These are phyloP conservation scores for Cercospora zeae-maydis DNA, from an alignment of 2,329 filamentous ascomycete species.

Conservation along the genomic window DNA sequence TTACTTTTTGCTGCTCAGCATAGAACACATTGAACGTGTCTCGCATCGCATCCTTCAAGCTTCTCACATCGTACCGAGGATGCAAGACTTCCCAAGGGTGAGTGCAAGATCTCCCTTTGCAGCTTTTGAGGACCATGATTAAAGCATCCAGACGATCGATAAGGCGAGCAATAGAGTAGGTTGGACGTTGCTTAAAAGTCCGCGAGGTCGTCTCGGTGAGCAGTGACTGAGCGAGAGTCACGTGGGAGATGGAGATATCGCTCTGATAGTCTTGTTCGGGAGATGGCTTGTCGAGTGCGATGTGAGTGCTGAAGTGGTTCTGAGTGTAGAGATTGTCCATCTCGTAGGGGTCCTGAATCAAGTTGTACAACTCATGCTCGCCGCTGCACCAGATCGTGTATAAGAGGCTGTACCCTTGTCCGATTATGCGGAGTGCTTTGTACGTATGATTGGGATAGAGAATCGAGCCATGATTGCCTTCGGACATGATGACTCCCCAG, in stretches of 20 bases:
- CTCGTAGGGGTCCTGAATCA: constrained; percentile 27
- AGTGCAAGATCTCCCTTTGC: constrained; percentile 15
- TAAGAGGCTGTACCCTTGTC: constrained; percentile 54
- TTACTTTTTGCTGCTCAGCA: constrained; percentile 15
- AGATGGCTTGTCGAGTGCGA: not conserved
- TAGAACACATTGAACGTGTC: constrained; percentile 19
- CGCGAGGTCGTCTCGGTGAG: not conserved
- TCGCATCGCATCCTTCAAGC: constrained; percentile 14
- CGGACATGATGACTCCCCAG: constrained; percentile 39
- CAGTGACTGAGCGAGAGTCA: not conserved
- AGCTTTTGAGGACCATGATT: constrained; percentile 24
- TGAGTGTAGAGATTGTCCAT: constrained; percentile 22
- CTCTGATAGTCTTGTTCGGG: not conserved
- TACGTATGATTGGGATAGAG: constrained; percentile 34
- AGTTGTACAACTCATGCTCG: constrained; percentile 63
- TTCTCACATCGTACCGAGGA: constrained; percentile 10
- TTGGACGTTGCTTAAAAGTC: not conserved
- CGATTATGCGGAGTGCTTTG: constrained; percentile 33
- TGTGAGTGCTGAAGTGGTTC: not conserved
- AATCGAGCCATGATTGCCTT: constrained; percentile 32
- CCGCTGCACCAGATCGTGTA: constrained; percentile 68
- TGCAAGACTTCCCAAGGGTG: constrained; percentile 23
- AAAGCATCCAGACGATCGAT: constrained; percentile 21
- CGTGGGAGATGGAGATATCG: not conserved
- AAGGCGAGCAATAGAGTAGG: not conserved